Percentiles rank a stretch among this genome's conserved stretches.
phyloP scores from a whole-genome alignment of 495 filamentous ascomycete genomes.

The Ascobolus immersus region DNA sequence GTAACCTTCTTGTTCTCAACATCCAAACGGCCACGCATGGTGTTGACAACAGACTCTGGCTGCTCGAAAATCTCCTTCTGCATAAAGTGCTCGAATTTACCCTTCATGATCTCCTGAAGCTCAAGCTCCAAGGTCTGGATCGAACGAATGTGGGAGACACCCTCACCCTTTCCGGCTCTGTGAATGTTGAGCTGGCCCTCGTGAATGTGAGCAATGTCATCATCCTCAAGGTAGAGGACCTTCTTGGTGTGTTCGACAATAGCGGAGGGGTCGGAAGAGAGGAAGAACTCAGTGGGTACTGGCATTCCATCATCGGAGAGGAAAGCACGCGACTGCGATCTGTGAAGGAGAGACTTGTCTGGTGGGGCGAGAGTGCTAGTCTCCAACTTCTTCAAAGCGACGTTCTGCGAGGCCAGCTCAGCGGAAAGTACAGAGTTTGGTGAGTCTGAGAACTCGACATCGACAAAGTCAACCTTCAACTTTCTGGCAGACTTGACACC shows the following conservation, averaged over 20 bases:
- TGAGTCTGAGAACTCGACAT: slow-evolving; percentile 87
- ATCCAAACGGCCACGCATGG: slow-evolving; percentile 95
- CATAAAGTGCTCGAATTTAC: slow-evolving; percentile 99
- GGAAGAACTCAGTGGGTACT: slow-evolving; percentile 96
- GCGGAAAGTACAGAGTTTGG: slow-evolving; percentile 65
- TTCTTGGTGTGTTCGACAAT: slow-evolving; percentile 99
- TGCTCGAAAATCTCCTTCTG: slow-evolving; percentile 99
- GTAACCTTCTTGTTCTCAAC: slow-evolving; percentile 79
- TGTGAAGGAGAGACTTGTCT: slow-evolving; percentile 91
- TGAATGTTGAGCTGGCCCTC: slow-evolving; percentile 97
- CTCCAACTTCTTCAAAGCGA: slow-evolving; percentile 53
- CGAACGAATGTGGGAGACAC: slow-evolving; percentile 79
- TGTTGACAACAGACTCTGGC: slow-evolving; percentile 96
- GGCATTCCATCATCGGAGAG: slow-evolving; percentile 91
- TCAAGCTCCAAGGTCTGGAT: slow-evolving; percentile 97
- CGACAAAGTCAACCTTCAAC: slow-evolving; percentile 99
- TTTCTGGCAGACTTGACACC: slow-evolving; percentile 87
- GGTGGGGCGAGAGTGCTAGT: slow-evolving; percentile 55
- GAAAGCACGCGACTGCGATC: slow-evolving; percentile 93
- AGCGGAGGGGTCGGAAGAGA: slow-evolving; percentile 90
- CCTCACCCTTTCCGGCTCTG: slow-evolving; percentile 86
- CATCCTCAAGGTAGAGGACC: slow-evolving; percentile 95
- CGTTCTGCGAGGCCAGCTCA: slow-evolving; percentile 87
- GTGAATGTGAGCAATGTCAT: slow-evolving; percentile 97
- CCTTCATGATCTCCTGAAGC: slow-evolving; percentile 99